phyloP scores from a whole-genome alignment of 257 asterid species.

The Schizonepeta tenuifolia region DNA sequence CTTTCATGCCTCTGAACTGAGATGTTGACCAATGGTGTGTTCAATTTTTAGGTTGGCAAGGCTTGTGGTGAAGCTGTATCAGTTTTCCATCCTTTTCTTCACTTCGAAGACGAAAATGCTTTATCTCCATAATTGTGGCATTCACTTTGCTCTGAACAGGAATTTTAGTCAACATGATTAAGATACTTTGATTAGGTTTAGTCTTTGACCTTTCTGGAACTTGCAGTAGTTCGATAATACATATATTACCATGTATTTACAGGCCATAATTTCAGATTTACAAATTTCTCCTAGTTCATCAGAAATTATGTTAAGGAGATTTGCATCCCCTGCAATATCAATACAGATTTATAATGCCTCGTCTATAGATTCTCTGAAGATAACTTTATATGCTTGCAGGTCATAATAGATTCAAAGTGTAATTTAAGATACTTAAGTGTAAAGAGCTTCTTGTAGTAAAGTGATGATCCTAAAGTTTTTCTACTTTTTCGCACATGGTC shows the following conservation, averaged over 20 bases:
- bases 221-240: slow-evolving; percentile 23
- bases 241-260: slow-evolving; percentile 35
- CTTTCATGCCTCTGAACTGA: slow-evolving; percentile 67
- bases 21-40: slow-evolving; percentile 89
- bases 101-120: slow-evolving; percentile 78
- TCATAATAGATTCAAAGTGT: slow-evolving; percentile 14
- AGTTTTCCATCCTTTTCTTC: slow-evolving; percentile 90
- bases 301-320: slow-evolving; percentile 31
- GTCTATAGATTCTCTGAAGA: slow-evolving; percentile 29
- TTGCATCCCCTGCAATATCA: slow-evolving; percentile 38
- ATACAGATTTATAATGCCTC: slow-evolving; percentile 13
- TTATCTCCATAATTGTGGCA: slow-evolving; percentile 66
- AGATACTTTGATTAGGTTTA: slow-evolving; percentile 38
- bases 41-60: slow-evolving; percentile 96
- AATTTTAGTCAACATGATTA: slow-evolving; percentile 40
- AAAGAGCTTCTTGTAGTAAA: slow-evolving; percentile 19
- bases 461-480: slow-evolving; percentile 17
- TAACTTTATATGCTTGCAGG: slow-evolving; percentile 14
- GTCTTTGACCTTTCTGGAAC: slow-evolving; percentile 29
- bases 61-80: slow-evolving; percentile 99
- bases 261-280: slow-evolving; percentile 37
- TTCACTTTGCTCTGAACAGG: slow-evolving; percentile 74
- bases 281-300: slow-evolving; percentile 19
- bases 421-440: slow-evolving; percentile 3
- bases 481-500: neutral